A percentile compares a stretch with the other conserved stretches of the same genome.
Evolutionary conservation across 768 basidiomycete genomes (phyloP).

Genomic region (Tephrocybe sp.): DNA sequence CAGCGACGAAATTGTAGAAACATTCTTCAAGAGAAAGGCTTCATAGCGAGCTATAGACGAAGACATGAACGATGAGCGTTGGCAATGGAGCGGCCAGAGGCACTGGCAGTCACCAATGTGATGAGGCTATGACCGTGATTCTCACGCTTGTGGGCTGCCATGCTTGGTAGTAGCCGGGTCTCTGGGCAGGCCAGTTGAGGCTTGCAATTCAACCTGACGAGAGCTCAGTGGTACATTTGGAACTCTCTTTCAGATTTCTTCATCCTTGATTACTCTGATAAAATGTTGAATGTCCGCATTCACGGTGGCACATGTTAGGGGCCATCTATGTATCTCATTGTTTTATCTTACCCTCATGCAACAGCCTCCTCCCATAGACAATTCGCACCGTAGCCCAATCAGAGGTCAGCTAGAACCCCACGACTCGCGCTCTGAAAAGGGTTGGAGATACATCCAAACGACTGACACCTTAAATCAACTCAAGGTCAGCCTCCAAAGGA

Average conservation of each 20-base stretch:
- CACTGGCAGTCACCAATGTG: background rate
- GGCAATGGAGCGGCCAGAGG: no score
- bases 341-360: constrained; percentile 15
- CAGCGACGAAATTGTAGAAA: constrained; percentile 79
- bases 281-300: no score
- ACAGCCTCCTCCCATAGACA: constrained; percentile 39
- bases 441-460: constrained; percentile 72
- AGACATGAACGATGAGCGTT: constrained; percentile 64
- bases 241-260: no score
- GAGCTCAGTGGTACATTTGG: no score
- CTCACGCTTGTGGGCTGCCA: constrained; percentile 7
- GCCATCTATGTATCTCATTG: constrained; percentile 13
- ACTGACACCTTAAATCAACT: constrained; percentile 76
- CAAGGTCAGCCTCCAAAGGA: constrained; percentile 42
- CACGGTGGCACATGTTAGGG: constrained; percentile 12
- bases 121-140: constrained; percentile 20
- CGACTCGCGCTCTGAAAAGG: constrained; percentile 50
- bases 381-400: constrained; percentile 62
- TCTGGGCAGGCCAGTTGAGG: no score
- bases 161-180: no score
- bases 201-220: no score
- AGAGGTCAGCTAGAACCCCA: constrained; percentile 74
- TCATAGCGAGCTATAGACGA: constrained; percentile 73
- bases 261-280: no score
- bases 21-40: constrained; percentile 78